Percentiles rank a stretch among this genome's conserved stretches.
Conservation (phyloP, 805 yeast genomes). For the Zygoascus ofunaensis region DNA sequence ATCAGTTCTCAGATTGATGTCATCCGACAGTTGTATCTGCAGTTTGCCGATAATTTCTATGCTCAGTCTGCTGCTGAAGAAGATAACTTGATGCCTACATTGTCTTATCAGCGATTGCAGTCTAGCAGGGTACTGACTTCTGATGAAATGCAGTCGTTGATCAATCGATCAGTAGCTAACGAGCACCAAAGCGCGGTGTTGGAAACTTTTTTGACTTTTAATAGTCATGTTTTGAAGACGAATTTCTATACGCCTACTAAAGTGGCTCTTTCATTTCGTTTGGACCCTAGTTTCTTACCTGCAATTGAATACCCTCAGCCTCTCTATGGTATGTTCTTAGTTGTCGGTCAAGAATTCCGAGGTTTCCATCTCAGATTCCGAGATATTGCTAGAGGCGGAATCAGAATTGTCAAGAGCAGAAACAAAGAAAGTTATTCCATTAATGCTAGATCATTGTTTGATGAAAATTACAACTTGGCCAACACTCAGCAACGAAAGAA, state of each 20-base stretch:
- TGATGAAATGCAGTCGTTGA: slow-evolving; percentile 60
- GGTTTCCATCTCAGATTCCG: slow-evolving; percentile 96
- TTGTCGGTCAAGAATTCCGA: slow-evolving; percentile 92
- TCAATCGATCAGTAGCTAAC: slow-evolving; percentile 59
- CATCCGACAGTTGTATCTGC: slow-evolving; percentile 75
- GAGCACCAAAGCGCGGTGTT: slow-evolving; percentile 77
- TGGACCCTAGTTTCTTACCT: slow-evolving; percentile 81
- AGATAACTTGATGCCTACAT: slow-evolving; percentile 40
- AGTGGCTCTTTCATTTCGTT: slow-evolving; percentile 88
- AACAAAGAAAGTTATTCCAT: slow-evolving; percentile 75
- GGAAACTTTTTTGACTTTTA: slow-evolving; percentile 73
- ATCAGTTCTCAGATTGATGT: slow-evolving; percentile 62
- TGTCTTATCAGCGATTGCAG: slow-evolving; percentile 78
- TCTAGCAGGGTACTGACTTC: slow-evolving; percentile 66
- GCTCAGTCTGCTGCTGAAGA: slow-evolving; percentile 40
- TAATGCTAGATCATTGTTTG: slow-evolving; percentile 82
- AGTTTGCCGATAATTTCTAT: slow-evolving; percentile 87
- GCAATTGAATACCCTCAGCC: slow-evolving; percentile 79
- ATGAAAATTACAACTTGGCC: slow-evolving; percentile 93
- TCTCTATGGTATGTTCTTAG: slow-evolving; percentile 89
- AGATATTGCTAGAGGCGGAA: slow-evolving; percentile 98
- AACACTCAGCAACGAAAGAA: slow-evolving; percentile 93
- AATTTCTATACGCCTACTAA: slow-evolving; percentile 90
- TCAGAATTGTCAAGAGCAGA: slow-evolving; percentile 84
- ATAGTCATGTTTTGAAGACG: slow-evolving; percentile 81